A percentile compares a stretch with the other conserved stretches of the same genome.
These are phyloP conservation scores for Dictyostelium purpureum DNA, from an alignment of 78 protist genomes.

Conservation along the genomic window DNA sequence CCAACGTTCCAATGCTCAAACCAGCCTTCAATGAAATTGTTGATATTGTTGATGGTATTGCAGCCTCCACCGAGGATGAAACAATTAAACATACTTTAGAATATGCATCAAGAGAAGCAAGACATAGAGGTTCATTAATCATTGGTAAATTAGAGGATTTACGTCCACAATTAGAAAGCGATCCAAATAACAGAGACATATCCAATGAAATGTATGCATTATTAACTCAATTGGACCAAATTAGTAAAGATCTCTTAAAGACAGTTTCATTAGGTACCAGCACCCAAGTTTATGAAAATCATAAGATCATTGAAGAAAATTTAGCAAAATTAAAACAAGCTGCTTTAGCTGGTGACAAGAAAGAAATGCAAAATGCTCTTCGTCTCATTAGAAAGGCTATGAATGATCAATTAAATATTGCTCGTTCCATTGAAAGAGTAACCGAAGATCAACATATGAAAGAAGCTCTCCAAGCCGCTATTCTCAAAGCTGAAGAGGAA, in stretches of 20 bases:
- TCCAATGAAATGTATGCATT: background rate
- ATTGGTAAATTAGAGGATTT: constrained; percentile 17
- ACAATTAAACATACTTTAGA: constrained; percentile 2
- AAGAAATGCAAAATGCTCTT: constrained; percentile 17
- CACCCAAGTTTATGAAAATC: constrained; percentile 13
- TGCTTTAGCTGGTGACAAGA: constrained; percentile 1
- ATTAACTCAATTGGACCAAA: background rate
- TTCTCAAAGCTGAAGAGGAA: constrained; percentile 39
- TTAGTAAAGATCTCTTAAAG: constrained; percentile 19
- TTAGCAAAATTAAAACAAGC: constrained; percentile 33
- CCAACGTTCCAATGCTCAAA: background rate
- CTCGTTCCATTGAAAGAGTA: constrained; percentile 11
- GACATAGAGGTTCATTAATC: background rate
- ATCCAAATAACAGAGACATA: constrained; percentile 4
- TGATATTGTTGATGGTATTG: background rate
- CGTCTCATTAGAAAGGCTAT: constrained; percentile 33
- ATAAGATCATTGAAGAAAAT: constrained; percentile 13
- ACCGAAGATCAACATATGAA: constrained; percentile 31
- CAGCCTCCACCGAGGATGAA: constrained; percentile 22
- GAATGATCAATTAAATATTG: constrained; percentile 45
- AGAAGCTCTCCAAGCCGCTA: constrained; percentile 57
- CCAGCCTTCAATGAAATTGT: constrained; percentile 1
- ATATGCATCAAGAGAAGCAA: background rate
- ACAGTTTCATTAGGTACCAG: constrained; percentile 37
- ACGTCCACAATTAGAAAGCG: background rate